Conservation (phyloP, 2,329 filamentous ascomycete species). For the Didymella pomorum region DNA sequence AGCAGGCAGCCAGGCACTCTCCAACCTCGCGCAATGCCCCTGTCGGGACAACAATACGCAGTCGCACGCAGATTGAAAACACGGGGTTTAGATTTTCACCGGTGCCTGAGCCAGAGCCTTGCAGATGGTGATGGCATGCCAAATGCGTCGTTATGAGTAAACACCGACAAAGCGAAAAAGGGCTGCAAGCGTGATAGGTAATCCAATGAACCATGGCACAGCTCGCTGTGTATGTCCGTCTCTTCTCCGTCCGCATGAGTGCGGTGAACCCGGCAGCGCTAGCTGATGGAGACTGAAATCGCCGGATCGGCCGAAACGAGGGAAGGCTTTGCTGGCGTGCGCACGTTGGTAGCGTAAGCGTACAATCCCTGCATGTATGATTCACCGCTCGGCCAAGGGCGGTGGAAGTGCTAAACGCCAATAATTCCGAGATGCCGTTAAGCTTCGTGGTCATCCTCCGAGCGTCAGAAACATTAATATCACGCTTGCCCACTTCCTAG, state of each 20-base stretch:
- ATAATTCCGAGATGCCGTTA: conserved; percentile 40
- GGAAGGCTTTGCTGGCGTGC: conserved; percentile 22
- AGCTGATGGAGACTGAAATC: conserved; percentile 15
- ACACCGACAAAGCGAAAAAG: conserved; percentile 24
- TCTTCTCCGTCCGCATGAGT: conserved; percentile 21
- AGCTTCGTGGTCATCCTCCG: conserved; percentile 40
- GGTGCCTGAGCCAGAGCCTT: conserved; percentile 20
- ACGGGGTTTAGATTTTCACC: conserved; percentile 1
- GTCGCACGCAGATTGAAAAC: conserved; percentile 4
- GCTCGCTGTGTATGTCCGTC: conserved; percentile 17
- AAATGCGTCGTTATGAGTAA: conserved; percentile 28
- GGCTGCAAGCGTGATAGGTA: conserved; percentile 26
- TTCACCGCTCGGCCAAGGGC: conserved; percentile 38
- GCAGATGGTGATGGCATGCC: conserved; percentile 25
- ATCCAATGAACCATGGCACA: conserved; percentile 25
- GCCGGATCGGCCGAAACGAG: conserved; percentile 21
- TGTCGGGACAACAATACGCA: conserved; percentile 7
- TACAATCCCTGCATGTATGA: conserved; percentile 33
- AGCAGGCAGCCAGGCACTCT: conserved; percentile 32
- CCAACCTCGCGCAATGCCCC: conserved; percentile 14
- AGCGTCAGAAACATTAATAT: conserved; percentile 46
- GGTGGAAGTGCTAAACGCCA: conserved; percentile 42
- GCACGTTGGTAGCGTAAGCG: conserved; percentile 21
- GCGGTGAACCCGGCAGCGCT: conserved; percentile 14
- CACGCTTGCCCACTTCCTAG: conserved; percentile 32